A percentile compares a stretch with the other conserved stretches of the same genome.
These are phyloP conservation scores for Gracilaria caudata DNA, from an alignment of 23 red algal genomes.

Conservation along the genomic window DNA sequence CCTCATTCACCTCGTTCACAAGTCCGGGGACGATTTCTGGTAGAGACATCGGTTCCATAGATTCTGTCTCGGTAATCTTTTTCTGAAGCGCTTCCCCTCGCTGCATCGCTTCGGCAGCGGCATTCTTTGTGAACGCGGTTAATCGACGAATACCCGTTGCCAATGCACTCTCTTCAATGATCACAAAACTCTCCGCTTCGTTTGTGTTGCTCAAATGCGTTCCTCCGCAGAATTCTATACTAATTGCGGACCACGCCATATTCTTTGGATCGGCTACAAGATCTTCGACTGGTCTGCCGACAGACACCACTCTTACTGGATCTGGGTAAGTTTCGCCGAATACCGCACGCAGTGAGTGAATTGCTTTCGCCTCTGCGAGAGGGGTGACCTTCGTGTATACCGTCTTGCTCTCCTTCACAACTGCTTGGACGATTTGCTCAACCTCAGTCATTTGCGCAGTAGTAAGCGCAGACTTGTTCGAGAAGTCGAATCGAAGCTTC, in stretches of 20 bases:
- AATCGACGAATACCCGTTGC: constrained; percentile 95
- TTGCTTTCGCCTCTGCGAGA: constrained; percentile 65
- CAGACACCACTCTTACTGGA: constrained; percentile 91
- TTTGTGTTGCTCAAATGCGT: constrained; percentile 93
- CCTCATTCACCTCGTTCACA: constrained; percentile 58
- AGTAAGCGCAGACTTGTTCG: constrained; percentile 72
- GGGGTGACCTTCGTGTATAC: constrained; percentile 83
- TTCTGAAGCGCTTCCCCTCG: constrained; percentile 40
- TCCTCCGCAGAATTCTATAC: constrained; percentile 95
- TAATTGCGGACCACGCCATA: constrained; percentile 69
- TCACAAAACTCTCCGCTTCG: constrained; percentile 80
- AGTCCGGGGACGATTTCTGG: constrained; percentile 56
- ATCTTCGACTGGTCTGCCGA: constrained; percentile 83
- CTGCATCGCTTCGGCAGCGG: constrained; percentile 59
- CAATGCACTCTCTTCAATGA: constrained; percentile 79
- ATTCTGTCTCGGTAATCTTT: constrained; percentile 42
- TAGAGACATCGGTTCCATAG: constrained; percentile 24
- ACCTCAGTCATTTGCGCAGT: constrained; percentile 63
- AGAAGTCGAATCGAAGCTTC: constrained; percentile 99
- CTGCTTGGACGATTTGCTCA: constrained; percentile 55
- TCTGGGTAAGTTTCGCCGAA: constrained; percentile 99
- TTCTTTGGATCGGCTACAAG: constrained; percentile 83
- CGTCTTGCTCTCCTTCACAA: constrained; percentile 59
- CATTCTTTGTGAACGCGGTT: constrained; percentile 77
- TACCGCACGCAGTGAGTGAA: constrained; percentile 88